A percentile compares a stretch with the other conserved stretches of the same genome.
These are phyloP conservation scores for Leccinum truebloodii DNA, from an alignment of 768 basidiomycete species.

Conservation along the genomic window DNA sequence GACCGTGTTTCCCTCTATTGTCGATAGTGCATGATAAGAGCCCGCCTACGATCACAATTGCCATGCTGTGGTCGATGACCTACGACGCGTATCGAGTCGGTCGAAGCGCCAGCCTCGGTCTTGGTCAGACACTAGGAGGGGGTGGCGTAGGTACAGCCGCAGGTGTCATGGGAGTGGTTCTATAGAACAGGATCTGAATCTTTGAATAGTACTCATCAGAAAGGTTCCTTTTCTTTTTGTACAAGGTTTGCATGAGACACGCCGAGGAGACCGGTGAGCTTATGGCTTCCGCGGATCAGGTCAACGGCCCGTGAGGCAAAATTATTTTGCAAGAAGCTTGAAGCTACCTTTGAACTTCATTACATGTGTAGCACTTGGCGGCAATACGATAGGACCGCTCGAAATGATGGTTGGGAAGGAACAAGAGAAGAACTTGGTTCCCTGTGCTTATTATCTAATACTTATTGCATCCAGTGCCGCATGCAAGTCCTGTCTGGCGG, in stretches of 20 bases:
- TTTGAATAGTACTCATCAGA: not conserved
- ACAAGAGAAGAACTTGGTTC: not conserved
- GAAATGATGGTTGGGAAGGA: not conserved
- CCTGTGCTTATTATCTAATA: not conserved
- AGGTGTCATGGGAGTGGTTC: not conserved
- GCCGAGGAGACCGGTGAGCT: not conserved
- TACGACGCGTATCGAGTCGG: not conserved
- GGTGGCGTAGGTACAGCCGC: not conserved
- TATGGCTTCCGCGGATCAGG: not conserved
- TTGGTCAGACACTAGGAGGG: not conserved
- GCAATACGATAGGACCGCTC: not conserved
- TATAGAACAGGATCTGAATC: not conserved
- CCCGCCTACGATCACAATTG: not conserved
- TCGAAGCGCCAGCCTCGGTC: not conserved
- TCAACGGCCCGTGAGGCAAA: not conserved
- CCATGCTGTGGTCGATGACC: not conserved
- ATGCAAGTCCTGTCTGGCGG: not conserved
- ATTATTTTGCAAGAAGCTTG: not conserved
- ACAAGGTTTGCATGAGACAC: not conserved
- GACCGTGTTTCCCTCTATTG: not conserved
- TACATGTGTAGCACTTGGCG: not conserved
- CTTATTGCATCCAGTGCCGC: not conserved
- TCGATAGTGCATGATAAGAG: not conserved
- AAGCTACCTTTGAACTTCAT: not conserved
- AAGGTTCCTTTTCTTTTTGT: not conserved